Base-by-base conservation (phyloP, 345 rosid genomes). In the Abelmoschus esculentus region DNA sequence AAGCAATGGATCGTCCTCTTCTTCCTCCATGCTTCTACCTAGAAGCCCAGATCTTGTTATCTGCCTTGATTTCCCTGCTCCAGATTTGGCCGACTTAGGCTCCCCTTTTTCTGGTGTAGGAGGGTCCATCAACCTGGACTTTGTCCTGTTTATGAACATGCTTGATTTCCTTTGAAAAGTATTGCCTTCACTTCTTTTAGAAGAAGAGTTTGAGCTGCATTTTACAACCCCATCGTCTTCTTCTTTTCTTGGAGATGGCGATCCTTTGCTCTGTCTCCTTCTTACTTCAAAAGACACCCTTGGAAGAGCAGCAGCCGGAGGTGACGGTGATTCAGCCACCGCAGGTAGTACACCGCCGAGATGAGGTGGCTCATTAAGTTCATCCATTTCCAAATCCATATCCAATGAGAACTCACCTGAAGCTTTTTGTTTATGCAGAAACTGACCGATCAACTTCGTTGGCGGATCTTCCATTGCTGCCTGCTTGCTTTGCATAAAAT, bases 111-210 rank as follows among this genome's bases (percentile, higher is more conserved):
- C 84, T 4, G 73, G 80, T 46, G 76, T 36, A 7, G 77, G 78
- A 31, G 81, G 95, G 79, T 92, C 98, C 80, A 89, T 53, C 70
- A 92, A 74, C 74, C 98, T 83, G 3, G 93, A 90, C 74, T 80
- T 82, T 1, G 92, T 82, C 74, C 84, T 93, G 5, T 77, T 49
- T 68, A 66, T 73, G 14, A 84, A 68, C 61, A 67, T 36, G 13
- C 77, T 74, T 11, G 85, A 49, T 14, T 73, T 73, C 56, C 66
- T 54, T 73, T 70, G 76, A 71, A 82, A 75, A 38, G 82, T 72
- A 29, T 72, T 76, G 18, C 74, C 80, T 60, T 82, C 77, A 10
- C 67, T 74, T 72, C 75, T 74, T 53, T 69, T 34, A 61, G 78
- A 80, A 3, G 90, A 82, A 32, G 76, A 70, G 60, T 79, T 85